Conservation (phyloP, 805 yeast genomes). For the Wickerhamiella bombiphila region DNA sequence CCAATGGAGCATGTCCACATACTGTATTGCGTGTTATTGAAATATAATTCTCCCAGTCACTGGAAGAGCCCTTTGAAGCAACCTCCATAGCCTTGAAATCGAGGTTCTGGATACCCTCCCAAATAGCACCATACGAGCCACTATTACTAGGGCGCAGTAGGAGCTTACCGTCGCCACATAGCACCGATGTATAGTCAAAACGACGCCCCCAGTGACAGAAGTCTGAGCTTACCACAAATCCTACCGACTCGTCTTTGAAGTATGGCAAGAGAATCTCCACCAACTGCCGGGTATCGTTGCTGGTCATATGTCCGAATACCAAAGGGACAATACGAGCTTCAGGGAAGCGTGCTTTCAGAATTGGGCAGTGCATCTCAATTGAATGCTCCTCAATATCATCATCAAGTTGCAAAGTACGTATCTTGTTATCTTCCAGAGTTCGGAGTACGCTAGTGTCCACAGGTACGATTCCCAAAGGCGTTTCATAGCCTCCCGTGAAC, state of each 20-base stretch:
- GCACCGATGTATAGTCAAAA: conserved; percentile 39
- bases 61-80: conserved; percentile 39
- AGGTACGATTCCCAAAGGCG: conserved; percentile 67
- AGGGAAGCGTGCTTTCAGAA: conserved; percentile 30
- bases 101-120: conserved; percentile 56
- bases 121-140: conserved; percentile 31
- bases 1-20: conserved; percentile 81
- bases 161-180: conserved; percentile 2
- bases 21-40: conserved; percentile 68
- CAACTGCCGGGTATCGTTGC: conserved; percentile 22
- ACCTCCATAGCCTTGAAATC: conserved; percentile 60
- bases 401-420: conserved; percentile 22
- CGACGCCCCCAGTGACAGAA: conserved; percentile 89
- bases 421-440: conserved; percentile 6
- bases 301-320: conserved; percentile 52
- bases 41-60: conserved; percentile 54
- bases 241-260: conserved; percentile 38
- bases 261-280: conserved; percentile 39
- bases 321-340: conserved; percentile 51
- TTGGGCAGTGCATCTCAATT: conserved; percentile 89
- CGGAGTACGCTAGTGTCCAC: conserved; percentile 39
- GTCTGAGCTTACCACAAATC: conserved; percentile 75
- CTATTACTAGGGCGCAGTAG: conserved; percentile 2
- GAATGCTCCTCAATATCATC: conserved; percentile 81
- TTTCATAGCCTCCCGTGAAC: conserved; percentile 41